These are phyloP conservation scores for Erigeron canadensis DNA, from an alignment of 129 eudicot species.

Conservation along the genomic window DNA sequence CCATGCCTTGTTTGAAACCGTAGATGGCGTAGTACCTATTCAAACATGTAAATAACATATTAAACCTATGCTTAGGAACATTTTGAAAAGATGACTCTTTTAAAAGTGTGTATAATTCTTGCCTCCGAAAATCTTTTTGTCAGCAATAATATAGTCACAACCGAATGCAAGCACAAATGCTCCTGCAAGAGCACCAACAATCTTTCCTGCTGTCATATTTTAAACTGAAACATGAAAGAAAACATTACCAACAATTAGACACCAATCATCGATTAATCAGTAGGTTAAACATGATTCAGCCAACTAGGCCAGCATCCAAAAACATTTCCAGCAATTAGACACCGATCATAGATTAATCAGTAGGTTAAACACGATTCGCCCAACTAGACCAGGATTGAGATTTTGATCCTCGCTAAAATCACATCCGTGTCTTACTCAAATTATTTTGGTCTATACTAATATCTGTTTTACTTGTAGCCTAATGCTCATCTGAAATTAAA, in stretches of 20 bases:
- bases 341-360: not conserved
- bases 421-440: no score
- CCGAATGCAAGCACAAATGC: constrained; percentile 54
- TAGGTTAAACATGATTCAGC: not conserved
- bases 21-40: constrained; percentile 73
- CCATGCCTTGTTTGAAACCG: constrained; percentile 78
- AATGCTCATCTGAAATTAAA: no score
- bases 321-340: not conserved
- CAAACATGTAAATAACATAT: constrained; percentile 4
- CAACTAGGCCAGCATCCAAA: no score
- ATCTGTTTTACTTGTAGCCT: no score
- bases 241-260: not conserved
- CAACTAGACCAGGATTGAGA: no score
- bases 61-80: not conserved
- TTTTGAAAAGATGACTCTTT: not conserved
- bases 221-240: constrained; percentile 21
- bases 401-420: no score
- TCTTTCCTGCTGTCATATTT: constrained; percentile 54
- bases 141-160: constrained; percentile 52
- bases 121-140: constrained; percentile 87
- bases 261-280: not conserved
- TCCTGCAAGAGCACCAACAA: constrained; percentile 47
- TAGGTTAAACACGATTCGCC: not conserved
- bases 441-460: no score
- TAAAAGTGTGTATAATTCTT: constrained; percentile 15